Evolutionary conservation across 495 filamentous ascomycete genomes (phyloP).

Genomic region (Trichoderma orchidacearum): DNA sequence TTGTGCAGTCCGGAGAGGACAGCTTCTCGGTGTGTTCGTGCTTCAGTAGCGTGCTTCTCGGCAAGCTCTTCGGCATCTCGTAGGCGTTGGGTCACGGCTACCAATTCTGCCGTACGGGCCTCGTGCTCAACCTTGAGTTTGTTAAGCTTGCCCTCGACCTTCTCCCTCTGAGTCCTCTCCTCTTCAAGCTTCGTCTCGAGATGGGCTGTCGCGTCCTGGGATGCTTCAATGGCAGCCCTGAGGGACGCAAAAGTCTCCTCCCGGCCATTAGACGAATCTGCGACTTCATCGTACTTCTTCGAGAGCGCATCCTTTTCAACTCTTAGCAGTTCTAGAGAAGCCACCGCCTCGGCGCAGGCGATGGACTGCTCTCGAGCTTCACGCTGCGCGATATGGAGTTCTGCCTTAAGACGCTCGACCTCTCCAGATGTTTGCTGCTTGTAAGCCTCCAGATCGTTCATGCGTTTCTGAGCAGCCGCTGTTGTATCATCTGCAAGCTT

Average conservation of each 20-base stretch:
- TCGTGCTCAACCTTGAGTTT: constrained; percentile 80
- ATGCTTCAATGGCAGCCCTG: constrained; percentile 65
- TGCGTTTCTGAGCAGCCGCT: constrained; percentile 66
- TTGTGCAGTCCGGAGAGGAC: constrained; percentile 74
- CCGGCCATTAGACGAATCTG: constrained; percentile 54
- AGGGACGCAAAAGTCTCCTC: constrained; percentile 59
- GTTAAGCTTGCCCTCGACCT: constrained; percentile 62
- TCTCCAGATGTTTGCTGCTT: constrained; percentile 72
- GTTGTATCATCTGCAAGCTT: constrained; percentile 81
- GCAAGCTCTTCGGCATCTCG: constrained; percentile 81
- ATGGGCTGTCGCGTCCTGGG: constrained; percentile 54
- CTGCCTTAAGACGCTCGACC: constrained; percentile 68
- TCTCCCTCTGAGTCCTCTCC: constrained; percentile 62
- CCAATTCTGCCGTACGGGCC: constrained; percentile 66
- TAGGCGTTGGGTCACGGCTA: constrained; percentile 55
- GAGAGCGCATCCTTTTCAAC: constrained; percentile 76
- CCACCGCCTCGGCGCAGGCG: constrained; percentile 58
- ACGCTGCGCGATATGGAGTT: constrained; percentile 65
- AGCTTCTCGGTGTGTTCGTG: constrained; percentile 69
- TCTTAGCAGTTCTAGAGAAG: constrained; percentile 54
- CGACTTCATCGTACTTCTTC: constrained; percentile 51
- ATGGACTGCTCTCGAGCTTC: constrained; percentile 67
- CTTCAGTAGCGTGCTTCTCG: constrained; percentile 79
- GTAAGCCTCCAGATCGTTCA: constrained; percentile 67
- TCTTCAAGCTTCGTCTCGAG: constrained; percentile 78